These are phyloP conservation scores for Solanum chaucha DNA, from an alignment of 257 asterid genomes.

Conservation along the genomic window DNA sequence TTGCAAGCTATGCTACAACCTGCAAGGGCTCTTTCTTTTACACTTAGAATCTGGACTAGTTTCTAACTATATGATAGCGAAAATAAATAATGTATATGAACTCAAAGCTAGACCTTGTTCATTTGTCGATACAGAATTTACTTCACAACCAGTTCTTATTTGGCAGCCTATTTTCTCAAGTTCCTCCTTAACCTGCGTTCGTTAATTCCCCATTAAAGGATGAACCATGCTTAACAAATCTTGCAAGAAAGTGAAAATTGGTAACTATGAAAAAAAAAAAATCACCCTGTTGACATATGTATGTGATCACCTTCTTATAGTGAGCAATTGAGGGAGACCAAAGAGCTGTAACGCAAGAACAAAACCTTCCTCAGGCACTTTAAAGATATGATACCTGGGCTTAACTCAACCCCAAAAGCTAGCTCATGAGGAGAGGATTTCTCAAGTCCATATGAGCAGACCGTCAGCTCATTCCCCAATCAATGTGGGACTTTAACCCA, in stretches of 20 bases:
- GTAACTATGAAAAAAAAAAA: not conserved
- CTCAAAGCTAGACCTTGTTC: slow-evolving; percentile 37
- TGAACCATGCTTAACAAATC: not conserved
- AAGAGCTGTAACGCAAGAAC: slow-evolving; percentile 29
- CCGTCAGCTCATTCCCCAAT: no score
- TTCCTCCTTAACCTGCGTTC: slow-evolving; percentile 25
- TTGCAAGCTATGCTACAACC: no score
- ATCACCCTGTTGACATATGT: slow-evolving; percentile 34
- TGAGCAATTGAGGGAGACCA: slow-evolving; percentile 83
- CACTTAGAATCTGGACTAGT: not conserved
- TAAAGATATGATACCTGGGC: no score
- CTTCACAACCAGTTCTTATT: slow-evolving; percentile 45
- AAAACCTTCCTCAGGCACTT: not conserved
- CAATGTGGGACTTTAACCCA: no score
- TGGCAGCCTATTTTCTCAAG: slow-evolving; percentile 53
- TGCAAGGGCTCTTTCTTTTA: not conserved
- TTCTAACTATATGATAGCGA: not conserved
- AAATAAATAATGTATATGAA: not conserved
- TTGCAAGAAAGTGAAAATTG: not conserved
- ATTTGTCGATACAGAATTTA: slow-evolving; percentile 31
- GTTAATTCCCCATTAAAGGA: no score
- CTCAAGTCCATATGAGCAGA: no score
- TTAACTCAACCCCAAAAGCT: no score
- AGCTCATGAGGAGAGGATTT: no score
- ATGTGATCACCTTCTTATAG: slow-evolving; percentile 60